Evolutionary conservation across 2,329 filamentous ascomycete genomes (phyloP), one percentile per base, ranked within the genome.

Genomic region (Arthrobotrys iridis): DNA sequence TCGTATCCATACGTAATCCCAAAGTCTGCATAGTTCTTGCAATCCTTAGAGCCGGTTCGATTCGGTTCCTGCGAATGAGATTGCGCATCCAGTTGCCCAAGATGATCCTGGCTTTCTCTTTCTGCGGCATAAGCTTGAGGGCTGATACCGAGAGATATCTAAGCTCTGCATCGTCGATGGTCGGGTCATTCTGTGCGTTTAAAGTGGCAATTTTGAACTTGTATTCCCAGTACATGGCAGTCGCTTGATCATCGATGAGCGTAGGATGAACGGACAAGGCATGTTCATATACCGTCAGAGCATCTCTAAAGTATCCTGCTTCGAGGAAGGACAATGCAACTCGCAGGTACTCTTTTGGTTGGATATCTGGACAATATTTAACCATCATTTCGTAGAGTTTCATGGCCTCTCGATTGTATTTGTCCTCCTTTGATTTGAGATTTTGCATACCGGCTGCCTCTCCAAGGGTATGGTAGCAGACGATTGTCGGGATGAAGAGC

Each of bases 51-150:
- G 72, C 72, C 6, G 58, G 64, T 22, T 76, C 72, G n/a, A 76
- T 70, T 2, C 45, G n/a, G 11, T 70, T 70, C 28, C 58, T 46
- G 1, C 59, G 57, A 35, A 57, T 62, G 6, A 76, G 59, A 11
- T 76, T 76, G 18, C 72, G 57, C 72, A 76, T 70, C 55, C 64
- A 76, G 24, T 70, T 76, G n/a, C 72, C 64, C 18, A 68, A 24
- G 2, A 76, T 57, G 22, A 76, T 70, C 11, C 35, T 45, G 4
- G 57, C 20, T 22, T 65, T 68, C 7, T 76, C 57, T 24, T 64
- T 70, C 24, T 70, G 30, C 0, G 72, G 72, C 24, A 76, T 59
- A 22, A 57, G 52, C 18, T n/a, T 70, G 13, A 76, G 57, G 10
- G 72, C 48, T 3, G 11, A 41, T 11, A 70, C 48, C 2, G 72